phyloP scores from a whole-genome alignment of 331 rosid genomes.

The Pyrus hybrid region DNA sequence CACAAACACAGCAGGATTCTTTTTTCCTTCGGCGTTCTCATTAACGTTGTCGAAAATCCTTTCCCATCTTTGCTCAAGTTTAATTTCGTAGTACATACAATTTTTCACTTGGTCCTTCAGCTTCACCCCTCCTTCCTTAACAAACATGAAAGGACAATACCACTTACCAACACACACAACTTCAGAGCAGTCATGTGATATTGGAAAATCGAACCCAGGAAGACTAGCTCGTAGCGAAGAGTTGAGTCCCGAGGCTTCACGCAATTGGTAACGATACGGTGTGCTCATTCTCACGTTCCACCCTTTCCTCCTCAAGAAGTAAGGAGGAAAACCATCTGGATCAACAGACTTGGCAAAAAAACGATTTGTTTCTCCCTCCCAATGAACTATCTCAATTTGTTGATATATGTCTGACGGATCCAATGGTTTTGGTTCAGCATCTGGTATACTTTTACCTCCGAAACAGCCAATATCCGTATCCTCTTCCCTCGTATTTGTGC shows the following conservation, averaged over 20 bases:
- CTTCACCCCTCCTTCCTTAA: constrained; percentile 14
- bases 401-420: constrained; percentile 37
- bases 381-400: constrained; percentile 34
- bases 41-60: background rate
- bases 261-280: constrained; percentile 3
- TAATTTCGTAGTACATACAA: constrained; percentile 20
- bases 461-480: constrained; percentile 26
- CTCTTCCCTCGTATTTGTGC: constrained; percentile 40
- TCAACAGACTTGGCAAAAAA: background rate
- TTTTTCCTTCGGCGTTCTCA: background rate
- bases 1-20: constrained; percentile 5
- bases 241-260: constrained; percentile 22
- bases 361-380: no score
- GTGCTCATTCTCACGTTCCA: background rate
- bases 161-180: constrained; percentile 27
- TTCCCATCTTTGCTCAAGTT: constrained; percentile 33
- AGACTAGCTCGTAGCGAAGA: constrained; percentile 14
- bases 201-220: constrained; percentile 11
- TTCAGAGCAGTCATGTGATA: background rate
- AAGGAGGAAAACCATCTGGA: constrained; percentile 15
- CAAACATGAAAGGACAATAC: constrained; percentile 34
- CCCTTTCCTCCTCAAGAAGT: constrained; percentile 5
- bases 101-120: constrained; percentile 15
- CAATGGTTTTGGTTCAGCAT: constrained; percentile 37
- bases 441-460: constrained; percentile 4